Conservation (phyloP, 2,329 filamentous ascomycete genomes). For the Claviceps sp. region DNA sequence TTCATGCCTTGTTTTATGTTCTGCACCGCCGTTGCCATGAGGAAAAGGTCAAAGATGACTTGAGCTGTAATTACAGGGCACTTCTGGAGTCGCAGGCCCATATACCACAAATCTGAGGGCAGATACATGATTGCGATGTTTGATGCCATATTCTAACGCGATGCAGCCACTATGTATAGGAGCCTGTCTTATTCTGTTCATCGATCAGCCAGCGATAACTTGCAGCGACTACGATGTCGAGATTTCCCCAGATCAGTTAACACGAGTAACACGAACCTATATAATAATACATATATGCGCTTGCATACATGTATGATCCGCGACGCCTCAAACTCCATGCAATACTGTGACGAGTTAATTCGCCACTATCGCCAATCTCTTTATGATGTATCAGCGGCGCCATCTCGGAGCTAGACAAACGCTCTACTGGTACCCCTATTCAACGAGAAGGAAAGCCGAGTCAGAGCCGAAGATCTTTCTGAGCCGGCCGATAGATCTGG, state of each 20-base stretch:
- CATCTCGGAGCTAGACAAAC: constrained; percentile 10
- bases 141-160: constrained; percentile 12
- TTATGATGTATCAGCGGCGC: constrained; percentile 9
- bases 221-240: background rate
- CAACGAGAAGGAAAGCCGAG: too few relatives aligned
- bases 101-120: constrained; percentile 11
- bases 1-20: constrained; percentile 11
- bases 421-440: background rate
- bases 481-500: too few relatives aligned
- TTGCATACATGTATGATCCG: constrained; percentile 5
- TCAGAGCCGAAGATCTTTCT: too few relatives aligned
- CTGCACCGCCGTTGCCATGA: constrained; percentile 8
- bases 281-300: background rate
- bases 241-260: background rate
- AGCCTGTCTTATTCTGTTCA: constrained; percentile 10
- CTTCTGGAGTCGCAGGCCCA: constrained; percentile 10
- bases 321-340: constrained; percentile 13
- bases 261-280: too few relatives aligned
- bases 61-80: constrained; percentile 5
- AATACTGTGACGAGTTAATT: constrained; percentile 12
- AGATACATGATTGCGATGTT: constrained; percentile 8
- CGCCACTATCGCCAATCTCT: constrained; percentile 7
- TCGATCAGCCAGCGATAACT: background rate
- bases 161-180: constrained; percentile 12
- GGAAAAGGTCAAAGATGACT: constrained; percentile 6